These are phyloP conservation scores for Penicillium tannophilum DNA, from an alignment of 495 filamentous ascomycete genomes.

Conservation along the genomic window DNA sequence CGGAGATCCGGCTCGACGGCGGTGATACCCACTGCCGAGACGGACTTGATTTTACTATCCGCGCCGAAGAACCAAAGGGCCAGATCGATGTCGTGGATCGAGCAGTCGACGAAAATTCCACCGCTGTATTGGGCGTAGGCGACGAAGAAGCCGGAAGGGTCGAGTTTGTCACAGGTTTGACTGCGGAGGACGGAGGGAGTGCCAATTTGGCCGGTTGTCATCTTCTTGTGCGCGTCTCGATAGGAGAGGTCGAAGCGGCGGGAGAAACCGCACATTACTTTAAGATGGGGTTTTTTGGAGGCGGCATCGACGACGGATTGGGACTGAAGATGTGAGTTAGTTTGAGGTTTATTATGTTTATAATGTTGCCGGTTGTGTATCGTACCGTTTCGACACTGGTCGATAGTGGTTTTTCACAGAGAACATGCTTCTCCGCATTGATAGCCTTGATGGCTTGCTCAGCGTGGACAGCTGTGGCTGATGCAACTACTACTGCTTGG, in stretches of 20 bases:
- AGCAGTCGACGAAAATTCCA: slow-evolving; percentile 62
- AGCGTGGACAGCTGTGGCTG: slow-evolving; percentile 57
- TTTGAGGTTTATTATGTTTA: too few relatives aligned
- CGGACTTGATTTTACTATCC: slow-evolving; percentile 44
- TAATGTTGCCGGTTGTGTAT: neutral
- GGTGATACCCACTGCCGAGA: slow-evolving; percentile 52
- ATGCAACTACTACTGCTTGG: slow-evolving; percentile 54
- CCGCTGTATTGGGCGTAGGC: slow-evolving; percentile 55
- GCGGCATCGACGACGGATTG: slow-evolving; percentile 56
- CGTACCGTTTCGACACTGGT: slow-evolving; percentile 56
- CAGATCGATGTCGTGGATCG: slow-evolving; percentile 60
- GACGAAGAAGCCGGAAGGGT: slow-evolving; percentile 56
- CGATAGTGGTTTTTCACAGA: slow-evolving; percentile 58
- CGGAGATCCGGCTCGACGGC: slow-evolving; percentile 59
- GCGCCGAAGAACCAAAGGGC: slow-evolving; percentile 58
- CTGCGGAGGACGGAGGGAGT: slow-evolving; percentile 52
- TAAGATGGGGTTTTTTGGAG: slow-evolving; percentile 36
- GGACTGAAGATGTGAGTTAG: slow-evolving; percentile 36
- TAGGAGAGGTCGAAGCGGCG: slow-evolving; percentile 59
- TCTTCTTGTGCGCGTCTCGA: slow-evolving; percentile 50
- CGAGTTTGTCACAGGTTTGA: slow-evolving; percentile 60
- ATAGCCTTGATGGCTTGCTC: slow-evolving; percentile 61
- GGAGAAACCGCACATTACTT: slow-evolving; percentile 61
- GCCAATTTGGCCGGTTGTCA: slow-evolving; percentile 49
- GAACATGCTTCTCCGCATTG: slow-evolving; percentile 52